Percentiles rank a stretch among this genome's conserved stretches.
Conservation (phyloP, 352 stramenopile species). For the Pythium aphanidermatum region DNA sequence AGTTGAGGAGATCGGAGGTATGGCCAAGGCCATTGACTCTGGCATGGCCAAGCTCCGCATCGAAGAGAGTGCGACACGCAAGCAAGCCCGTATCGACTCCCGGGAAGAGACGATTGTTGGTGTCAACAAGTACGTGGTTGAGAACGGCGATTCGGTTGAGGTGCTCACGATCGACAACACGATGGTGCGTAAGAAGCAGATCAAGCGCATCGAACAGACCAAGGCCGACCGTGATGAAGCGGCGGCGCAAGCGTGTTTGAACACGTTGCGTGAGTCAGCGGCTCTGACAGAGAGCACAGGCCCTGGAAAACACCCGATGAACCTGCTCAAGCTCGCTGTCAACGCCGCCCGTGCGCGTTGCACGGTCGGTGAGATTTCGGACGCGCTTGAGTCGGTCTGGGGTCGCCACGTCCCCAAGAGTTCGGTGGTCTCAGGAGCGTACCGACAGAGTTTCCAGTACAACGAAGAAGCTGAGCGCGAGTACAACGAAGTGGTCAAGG, state of each 20-base stretch:
- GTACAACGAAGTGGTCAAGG: constrained; percentile 84
- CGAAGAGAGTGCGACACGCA: constrained; percentile 95
- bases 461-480: constrained; percentile 70
- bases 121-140: constrained; percentile 95
- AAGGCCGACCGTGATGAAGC: constrained; percentile 84
- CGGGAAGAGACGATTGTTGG: constrained; percentile 93
- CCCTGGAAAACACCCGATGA: constrained; percentile 85
- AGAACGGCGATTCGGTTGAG: constrained; percentile 85
- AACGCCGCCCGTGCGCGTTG: constrained; percentile 86
- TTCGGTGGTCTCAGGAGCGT: constrained; percentile 50
- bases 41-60: constrained; percentile 96
- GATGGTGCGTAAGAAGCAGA: constrained; percentile 87
- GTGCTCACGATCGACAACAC: constrained; percentile 94
- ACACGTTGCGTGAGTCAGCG: constrained; percentile 39
- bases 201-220: constrained; percentile 76
- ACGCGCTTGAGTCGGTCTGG: constrained; percentile 92
- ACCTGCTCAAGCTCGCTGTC: constrained; percentile 93
- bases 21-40: constrained; percentile 96
- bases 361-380: constrained; percentile 95
- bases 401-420: constrained; percentile 90
- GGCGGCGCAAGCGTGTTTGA: constrained; percentile 52
- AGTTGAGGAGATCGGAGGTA: constrained; percentile 92
- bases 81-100: constrained; percentile 94
- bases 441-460: constrained; percentile 47
- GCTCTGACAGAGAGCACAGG: constrained; percentile 61